Conservation (phyloP, 2,329 filamentous ascomycete species). For the Exophiala mesophila region DNA sequence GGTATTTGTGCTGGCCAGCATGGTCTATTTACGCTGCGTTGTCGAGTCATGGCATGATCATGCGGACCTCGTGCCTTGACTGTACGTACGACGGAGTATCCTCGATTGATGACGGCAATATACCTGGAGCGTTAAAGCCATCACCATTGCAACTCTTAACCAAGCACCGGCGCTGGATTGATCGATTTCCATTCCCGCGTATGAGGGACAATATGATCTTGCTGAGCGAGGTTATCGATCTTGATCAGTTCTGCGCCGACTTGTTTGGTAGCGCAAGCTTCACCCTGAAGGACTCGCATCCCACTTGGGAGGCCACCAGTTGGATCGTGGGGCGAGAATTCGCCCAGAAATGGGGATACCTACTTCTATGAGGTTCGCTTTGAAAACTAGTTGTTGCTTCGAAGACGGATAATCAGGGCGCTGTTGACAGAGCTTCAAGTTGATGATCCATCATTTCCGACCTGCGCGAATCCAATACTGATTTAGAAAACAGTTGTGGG, state of each 20-base stretch:
- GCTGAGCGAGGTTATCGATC: constrained; percentile 29
- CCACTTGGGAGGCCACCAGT: constrained; percentile 32
- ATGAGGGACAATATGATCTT: constrained; percentile 37
- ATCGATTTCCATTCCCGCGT: constrained; percentile 38
- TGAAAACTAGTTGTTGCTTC: too few species aligned
- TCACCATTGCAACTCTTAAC: constrained; percentile 32
- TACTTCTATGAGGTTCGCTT: too few species aligned
- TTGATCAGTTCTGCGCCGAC: constrained; percentile 35
- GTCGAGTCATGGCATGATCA: constrained; percentile 31
- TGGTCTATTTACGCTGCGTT: constrained; percentile 26
- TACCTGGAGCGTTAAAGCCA: constrained; percentile 31
- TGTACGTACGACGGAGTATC: constrained; percentile 27
- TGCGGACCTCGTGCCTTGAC: constrained; percentile 30
- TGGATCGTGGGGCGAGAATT: constrained; percentile 35
- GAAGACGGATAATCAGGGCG: too few species aligned
- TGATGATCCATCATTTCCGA: too few species aligned
- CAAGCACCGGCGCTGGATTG: constrained; percentile 38
- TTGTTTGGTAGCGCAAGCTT: constrained; percentile 34
- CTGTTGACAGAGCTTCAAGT: too few species aligned
- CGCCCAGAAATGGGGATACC: constrained; percentile 35
- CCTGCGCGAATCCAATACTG: too few species aligned
- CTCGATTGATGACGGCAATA: constrained; percentile 12
- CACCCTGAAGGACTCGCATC: constrained; percentile 26
- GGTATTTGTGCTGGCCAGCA: neutral
- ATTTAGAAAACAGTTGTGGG: too few species aligned